Base-by-base conservation (phyloP, 169 alveolate genomes). In the Cryptosporidium xiaoi region DNA sequence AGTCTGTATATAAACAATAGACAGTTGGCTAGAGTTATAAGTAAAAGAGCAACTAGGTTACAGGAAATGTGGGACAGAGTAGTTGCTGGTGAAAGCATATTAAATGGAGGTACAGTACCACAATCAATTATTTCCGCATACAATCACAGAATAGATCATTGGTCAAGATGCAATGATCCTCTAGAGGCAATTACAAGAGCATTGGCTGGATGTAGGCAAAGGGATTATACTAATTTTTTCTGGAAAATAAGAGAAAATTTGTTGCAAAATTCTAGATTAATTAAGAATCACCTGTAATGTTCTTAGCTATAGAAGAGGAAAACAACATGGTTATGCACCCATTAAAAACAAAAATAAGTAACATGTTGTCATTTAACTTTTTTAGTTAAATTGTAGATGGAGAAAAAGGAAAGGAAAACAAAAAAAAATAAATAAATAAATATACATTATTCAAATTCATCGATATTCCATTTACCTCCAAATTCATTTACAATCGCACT, bases 11-110 rank as follows among this genome's bases (percentile, higher is more conserved):
- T 77, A 36, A 77, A 77, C 31, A 77, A 77, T 46, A 77, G 87
- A 62, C 87, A 77, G 36, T 77, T 77, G 33, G 87, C 87, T 1
- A 68, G 87, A 0, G 87, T 77, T 34, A 77, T 77, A 36, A 77
- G 87, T 60, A 77, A 77, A 31, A 77, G 87, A 40, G 87, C 87
- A 20, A 77, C 87, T 2, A 60, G 87, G 56, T 10, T 77, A 48
- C 87, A 77, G 13, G 87, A 77, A 40, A 77, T 77, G 87, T 77
- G 87, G 87, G 87, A 77, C 44, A 56, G 87, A 36, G 87, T 77
- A 0, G 64, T 77, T 3, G 87, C 87, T 0, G 87, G 87, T 16
- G 87, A 77, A 44, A 60, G 71, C n/a, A 77, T 77, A 15, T 20
- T 77, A 40, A 77, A 62, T 46, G 87, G 87, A 58, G 71, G 64